Conservation (phyloP, 139 green algal genomes). For the Coelastrella sp. region DNA sequence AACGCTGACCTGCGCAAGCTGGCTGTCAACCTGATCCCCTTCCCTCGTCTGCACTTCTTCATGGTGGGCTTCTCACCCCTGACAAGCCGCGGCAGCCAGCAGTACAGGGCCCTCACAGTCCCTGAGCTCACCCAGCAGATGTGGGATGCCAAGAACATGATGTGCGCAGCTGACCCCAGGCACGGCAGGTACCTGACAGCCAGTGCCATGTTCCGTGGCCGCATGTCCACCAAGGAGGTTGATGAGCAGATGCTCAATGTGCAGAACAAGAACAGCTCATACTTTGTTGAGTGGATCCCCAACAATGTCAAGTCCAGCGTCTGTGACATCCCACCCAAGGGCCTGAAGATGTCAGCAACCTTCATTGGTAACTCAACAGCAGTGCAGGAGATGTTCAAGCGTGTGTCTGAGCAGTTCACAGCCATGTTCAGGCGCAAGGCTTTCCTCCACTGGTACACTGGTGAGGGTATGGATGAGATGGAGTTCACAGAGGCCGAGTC, state of each 20-base stretch:
- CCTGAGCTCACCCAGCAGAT: constrained; percentile 99
- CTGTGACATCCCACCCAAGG: constrained; percentile 97
- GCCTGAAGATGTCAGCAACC: constrained; percentile 97
- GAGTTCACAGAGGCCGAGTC: constrained; percentile 99
- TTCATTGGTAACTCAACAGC: constrained; percentile 98
- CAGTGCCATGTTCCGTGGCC: constrained; percentile 94
- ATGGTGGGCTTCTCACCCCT: constrained; percentile 99
- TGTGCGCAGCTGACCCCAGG: constrained; percentile 98
- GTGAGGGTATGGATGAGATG: constrained; percentile 99
- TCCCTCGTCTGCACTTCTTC: constrained; percentile 99
- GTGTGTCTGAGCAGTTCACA: constrained; percentile 98
- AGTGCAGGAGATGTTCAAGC: constrained; percentile 97
- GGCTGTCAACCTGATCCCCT: constrained; percentile 99
- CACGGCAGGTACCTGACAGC: constrained; percentile 99
- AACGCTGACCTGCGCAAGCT: constrained; percentile 99
- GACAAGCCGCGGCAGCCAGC: constrained; percentile 95
- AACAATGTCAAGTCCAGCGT: constrained; percentile 99
- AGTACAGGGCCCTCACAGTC: constrained; percentile 97
- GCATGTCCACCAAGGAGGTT: constrained; percentile 99
- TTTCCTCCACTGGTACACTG: constrained; percentile 99
- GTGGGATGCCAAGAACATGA: constrained; percentile 99
- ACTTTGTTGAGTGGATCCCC: constrained; percentile 99
- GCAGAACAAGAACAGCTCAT: constrained; percentile 99
- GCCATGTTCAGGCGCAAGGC: constrained; percentile 99
- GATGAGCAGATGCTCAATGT: constrained; percentile 99